Evolutionary conservation across 2,329 filamentous ascomycete species (phyloP).

Genomic region (Fusarium hostae): DNA sequence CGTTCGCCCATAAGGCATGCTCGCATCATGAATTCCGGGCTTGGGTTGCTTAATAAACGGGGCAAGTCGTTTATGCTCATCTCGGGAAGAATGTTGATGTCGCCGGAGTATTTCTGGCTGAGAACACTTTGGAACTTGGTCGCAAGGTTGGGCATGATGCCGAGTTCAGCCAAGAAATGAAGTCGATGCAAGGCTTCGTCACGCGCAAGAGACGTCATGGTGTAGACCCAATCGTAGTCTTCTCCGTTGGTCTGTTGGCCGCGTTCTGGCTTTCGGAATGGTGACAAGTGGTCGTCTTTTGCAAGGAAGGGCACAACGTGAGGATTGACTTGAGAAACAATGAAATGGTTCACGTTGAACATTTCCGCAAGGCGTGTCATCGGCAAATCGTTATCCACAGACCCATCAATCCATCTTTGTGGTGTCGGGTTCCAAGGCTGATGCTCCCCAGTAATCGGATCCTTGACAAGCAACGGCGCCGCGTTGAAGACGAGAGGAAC

Average conservation of each 20-base stretch:
- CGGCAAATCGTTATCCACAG: constrained; percentile 92
- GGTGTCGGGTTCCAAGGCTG: constrained; percentile 87
- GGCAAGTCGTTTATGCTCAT: constrained; percentile 80
- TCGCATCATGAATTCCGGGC: constrained; percentile 84
- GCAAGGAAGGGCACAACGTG: constrained; percentile 89
- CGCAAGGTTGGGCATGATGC: constrained; percentile 80
- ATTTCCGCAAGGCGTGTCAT: constrained; percentile 91
- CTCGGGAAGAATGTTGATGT: constrained; percentile 92
- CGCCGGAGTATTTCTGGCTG: constrained; percentile 90
- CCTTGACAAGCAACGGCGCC: constrained; percentile 83
- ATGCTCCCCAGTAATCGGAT: constrained; percentile 80
- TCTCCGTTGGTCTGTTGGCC: constrained; percentile 46
- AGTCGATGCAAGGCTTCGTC: constrained; percentile 84
- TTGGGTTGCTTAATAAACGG: constrained; percentile 84
- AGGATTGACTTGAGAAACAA: constrained; percentile 96
- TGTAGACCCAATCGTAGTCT: constrained; percentile 70
- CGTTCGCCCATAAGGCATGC: constrained; percentile 82
- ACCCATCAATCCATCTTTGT: constrained; percentile 92
- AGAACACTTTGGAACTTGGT: constrained; percentile 84
- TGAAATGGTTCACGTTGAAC: constrained; percentile 99
- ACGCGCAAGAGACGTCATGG: constrained; percentile 77
- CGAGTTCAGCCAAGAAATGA: constrained; percentile 82
- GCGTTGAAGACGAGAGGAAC: constrained; percentile 88
- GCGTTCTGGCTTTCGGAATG: constrained; percentile 46
- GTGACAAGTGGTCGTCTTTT: constrained; percentile 72